Conservation (phyloP, 768 basidiomycete species). For the Naganishia vishniacii region DNA sequence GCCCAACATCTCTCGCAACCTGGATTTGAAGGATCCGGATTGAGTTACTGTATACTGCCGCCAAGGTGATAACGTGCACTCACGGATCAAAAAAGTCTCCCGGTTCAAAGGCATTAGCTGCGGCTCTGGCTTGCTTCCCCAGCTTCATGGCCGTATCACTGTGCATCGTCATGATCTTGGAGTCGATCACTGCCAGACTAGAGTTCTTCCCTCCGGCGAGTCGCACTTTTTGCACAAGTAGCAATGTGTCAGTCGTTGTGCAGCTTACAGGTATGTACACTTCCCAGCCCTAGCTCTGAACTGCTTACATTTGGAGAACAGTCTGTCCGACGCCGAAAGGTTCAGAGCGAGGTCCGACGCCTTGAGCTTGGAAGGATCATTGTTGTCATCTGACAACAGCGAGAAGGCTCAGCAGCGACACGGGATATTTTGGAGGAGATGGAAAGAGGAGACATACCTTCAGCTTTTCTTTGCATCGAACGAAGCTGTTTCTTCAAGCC, state of each 20-base stretch:
- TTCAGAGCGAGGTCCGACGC: background rate
- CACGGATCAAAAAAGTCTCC: slow-evolving; percentile 69
- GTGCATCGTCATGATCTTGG: slow-evolving; percentile 17
- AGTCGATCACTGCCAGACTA: slow-evolving; percentile 17
- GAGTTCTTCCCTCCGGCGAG: background rate
- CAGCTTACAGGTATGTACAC: no score
- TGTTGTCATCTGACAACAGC: background rate
- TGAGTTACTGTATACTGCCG: background rate
- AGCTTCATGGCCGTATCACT: slow-evolving; percentile 53
- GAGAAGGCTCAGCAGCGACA: background rate
- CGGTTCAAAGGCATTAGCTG: slow-evolving; percentile 79
- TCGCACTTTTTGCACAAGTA: background rate
- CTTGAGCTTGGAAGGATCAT: background rate
- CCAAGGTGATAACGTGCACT: slow-evolving; percentile 31
- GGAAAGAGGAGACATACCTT: background rate
- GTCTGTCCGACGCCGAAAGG: background rate
- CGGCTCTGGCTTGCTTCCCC: slow-evolving; percentile 83
- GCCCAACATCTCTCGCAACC: slow-evolving; percentile 36
- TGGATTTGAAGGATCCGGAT: slow-evolving; percentile 8
- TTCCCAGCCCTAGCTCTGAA: no score
- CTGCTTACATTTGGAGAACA: background rate
- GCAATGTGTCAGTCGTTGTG: no score
- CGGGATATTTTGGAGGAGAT: background rate
- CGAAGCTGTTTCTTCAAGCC: slow-evolving; percentile 9
- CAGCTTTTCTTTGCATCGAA: slow-evolving; percentile 7